phyloP scores from a whole-genome alignment of 2,329 filamentous ascomycete genomes.

The Fusarium sp. region DNA sequence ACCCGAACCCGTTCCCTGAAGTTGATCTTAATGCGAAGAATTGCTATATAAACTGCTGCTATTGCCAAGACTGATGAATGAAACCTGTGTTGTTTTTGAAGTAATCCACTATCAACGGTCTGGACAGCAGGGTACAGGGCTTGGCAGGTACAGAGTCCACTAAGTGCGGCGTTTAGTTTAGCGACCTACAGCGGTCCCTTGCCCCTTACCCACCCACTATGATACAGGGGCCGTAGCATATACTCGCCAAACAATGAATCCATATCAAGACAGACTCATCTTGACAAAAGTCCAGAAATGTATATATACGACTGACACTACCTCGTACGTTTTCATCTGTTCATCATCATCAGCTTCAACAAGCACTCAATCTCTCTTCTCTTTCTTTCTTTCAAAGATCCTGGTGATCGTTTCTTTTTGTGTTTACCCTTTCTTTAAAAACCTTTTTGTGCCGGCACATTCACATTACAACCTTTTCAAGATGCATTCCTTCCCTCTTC shows the following conservation, averaged over 20 bases:
- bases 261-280: not conserved
- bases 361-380: conserved; percentile 21
- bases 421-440: conserved; percentile 4
- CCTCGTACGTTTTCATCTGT: conserved; percentile 1
- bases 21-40: conserved; percentile 4
- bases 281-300: not conserved
- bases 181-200: conserved; percentile 2
- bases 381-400: conserved; percentile 29
- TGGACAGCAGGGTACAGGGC: conserved; percentile 1
- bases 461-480: conserved; percentile 11
- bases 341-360: conserved; percentile 36
- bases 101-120: conserved; percentile 15
- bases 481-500: conserved; percentile 33
- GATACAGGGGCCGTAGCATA: conserved; percentile 41
- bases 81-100: conserved; percentile 35
- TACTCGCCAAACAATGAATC: not conserved
- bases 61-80: conserved; percentile 21
- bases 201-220: conserved; percentile 36
- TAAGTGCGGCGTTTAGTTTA: not conserved
- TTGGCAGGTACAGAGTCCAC: not conserved
- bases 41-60: conserved; percentile 3
- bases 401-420: conserved; percentile 41
- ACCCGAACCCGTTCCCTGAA: conserved; percentile 5
- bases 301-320: conserved; percentile 33
- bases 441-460: conserved; percentile 39